phyloP scores from a whole-genome alignment of 441 rosid species.

The Pelargonium australe region DNA sequence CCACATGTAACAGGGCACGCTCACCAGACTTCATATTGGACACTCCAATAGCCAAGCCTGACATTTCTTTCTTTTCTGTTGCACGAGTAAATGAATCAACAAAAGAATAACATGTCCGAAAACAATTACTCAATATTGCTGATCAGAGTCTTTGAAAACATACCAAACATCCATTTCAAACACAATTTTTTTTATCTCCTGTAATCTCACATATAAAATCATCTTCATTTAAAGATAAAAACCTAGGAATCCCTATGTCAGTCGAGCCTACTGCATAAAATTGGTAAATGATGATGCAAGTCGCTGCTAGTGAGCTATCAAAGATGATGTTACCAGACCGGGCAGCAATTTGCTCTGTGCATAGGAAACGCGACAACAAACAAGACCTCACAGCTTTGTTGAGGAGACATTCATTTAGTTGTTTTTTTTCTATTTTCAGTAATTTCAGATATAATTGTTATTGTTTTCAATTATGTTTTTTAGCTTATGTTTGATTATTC shows the following conservation, averaged over 20 bases:
- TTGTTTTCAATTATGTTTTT: too few species aligned
- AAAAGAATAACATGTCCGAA: constrained; percentile 9
- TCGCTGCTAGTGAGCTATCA: not conserved
- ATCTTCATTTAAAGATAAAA: not conserved
- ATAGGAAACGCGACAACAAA: too few species aligned
- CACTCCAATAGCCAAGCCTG: constrained; percentile 84
- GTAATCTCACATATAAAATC: constrained; percentile 1
- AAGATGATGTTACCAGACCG: too few species aligned
- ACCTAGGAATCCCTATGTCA: not conserved
- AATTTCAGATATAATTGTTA: too few species aligned
- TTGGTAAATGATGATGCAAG: not conserved
- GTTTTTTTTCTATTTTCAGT: too few species aligned
- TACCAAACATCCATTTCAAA: not conserved
- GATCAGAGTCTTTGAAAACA: not conserved
- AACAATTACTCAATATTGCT: constrained; percentile 2
- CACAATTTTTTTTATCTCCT: not conserved
- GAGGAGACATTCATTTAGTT: too few species aligned
- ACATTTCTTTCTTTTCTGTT: constrained; percentile 82
- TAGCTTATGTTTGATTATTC: too few species aligned
- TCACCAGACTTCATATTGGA: constrained; percentile 87
- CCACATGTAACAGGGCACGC: constrained; percentile 65
- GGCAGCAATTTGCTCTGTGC: too few species aligned
- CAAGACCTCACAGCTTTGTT: too few species aligned
- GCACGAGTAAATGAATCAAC: constrained; percentile 15
- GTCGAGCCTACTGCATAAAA: not conserved